Percentiles rank a stretch among this genome's conserved stretches.
Conservation (phyloP, 148 eudicot species). For the Diospyros kaki region DNA sequence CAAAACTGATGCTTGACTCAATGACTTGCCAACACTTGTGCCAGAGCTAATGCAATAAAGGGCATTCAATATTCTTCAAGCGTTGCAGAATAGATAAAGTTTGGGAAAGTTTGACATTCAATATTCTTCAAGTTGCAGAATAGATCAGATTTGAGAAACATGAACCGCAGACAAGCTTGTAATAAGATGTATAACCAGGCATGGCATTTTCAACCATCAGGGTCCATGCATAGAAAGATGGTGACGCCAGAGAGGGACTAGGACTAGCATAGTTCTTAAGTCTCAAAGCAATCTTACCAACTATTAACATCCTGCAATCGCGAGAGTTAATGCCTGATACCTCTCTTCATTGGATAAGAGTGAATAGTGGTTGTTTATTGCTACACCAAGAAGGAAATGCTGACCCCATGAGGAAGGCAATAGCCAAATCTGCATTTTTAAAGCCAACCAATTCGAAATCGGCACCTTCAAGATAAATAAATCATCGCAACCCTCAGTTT, state of each 20-base stretch:
- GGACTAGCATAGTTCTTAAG: conserved; percentile 56
- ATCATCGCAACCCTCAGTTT: conserved; percentile 71
- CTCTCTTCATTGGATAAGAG: conserved; percentile 80
- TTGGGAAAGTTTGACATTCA: conserved; percentile 1
- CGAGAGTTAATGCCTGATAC: conserved; percentile 82
- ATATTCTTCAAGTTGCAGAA: conserved; percentile 12
- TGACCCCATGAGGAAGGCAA: conserved; percentile 77
- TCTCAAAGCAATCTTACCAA: conserved; percentile 98
- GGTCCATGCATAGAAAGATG: conserved; percentile 34
- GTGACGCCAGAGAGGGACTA: conserved; percentile 29
- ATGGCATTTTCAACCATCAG: conserved; percentile 20
- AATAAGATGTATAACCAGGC: conserved; percentile 14
- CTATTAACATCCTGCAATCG: conserved; percentile 89
- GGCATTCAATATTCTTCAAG: conserved; percentile 10
- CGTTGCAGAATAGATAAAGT: conserved; percentile 13
- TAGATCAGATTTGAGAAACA: conserved; percentile 8
- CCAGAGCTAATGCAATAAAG: conserved; percentile 1
- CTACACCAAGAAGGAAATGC: conserved; percentile 93
- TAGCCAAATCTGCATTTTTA: conserved; percentile 97
- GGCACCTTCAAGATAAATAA: conserved; percentile 73
- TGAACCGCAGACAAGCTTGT: conserved; percentile 6
- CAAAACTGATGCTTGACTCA: background rate
- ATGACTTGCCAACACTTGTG: background rate
- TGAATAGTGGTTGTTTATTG: conserved; percentile 80
- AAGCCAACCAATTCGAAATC: conserved; percentile 97